Conservation (phyloP, 2,329 filamentous ascomycete genomes). For the Monosporascus cannonballus region DNA sequence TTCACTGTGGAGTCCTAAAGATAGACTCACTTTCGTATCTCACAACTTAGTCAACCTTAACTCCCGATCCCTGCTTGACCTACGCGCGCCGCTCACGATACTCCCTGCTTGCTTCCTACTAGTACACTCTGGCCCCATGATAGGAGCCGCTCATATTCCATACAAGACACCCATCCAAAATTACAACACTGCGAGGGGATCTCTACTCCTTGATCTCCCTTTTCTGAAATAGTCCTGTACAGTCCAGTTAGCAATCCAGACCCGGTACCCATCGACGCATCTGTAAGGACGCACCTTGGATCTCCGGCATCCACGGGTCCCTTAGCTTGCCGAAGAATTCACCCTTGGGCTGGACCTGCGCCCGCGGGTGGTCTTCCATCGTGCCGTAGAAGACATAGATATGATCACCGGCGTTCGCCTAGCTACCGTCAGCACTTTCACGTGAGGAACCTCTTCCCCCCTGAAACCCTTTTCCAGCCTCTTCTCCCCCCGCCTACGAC, state of each 20-base stretch:
- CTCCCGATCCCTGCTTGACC: too few species aligned
- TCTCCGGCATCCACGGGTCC: slow-evolving; percentile 23
- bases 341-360: slow-evolving; percentile 23
- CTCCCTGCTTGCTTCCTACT: too few species aligned
- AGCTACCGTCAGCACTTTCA: background rate
- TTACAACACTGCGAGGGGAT: too few species aligned
- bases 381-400: slow-evolving; percentile 25
- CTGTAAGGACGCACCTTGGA: slow-evolving; percentile 9
- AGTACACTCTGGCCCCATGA: too few species aligned
- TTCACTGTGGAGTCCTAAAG: too few species aligned
- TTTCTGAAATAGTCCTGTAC: slow-evolving; percentile 18
- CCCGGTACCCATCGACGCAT: background rate
- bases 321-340: slow-evolving; percentile 23
- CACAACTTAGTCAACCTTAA: too few species aligned
- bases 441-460: background rate
- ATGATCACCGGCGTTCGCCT: slow-evolving; percentile 21
- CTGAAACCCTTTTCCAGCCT: background rate
- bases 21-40: too few species aligned
- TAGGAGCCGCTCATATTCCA: too few species aligned
- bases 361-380: slow-evolving; percentile 21
- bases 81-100: too few species aligned
- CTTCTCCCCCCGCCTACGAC: too few species aligned
- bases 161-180: too few species aligned
- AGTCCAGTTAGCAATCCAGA: background rate
- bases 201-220: slow-evolving; percentile 17